A percentile compares a stretch with the other conserved stretches of the same genome.
Evolutionary conservation across 306 rosid species (phyloP).

Genomic region (Fragaria nilgerrensis): DNA sequence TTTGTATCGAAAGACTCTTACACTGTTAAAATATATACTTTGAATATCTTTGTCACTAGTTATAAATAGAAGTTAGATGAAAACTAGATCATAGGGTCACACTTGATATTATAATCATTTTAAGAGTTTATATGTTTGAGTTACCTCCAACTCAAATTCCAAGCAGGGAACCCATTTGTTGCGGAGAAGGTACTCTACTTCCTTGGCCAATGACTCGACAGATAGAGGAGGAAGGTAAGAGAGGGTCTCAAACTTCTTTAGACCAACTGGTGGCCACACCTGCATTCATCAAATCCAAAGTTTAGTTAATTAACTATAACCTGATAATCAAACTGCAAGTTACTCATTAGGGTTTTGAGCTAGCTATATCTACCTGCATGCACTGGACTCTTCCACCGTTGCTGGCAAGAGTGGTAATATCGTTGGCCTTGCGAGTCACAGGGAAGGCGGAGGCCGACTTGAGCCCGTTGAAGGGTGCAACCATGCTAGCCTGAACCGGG

Average conservation of each 20-base stretch:
- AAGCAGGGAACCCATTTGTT: slow-evolving; percentile 71
- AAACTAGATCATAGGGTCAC: background rate
- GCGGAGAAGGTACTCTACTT: slow-evolving; percentile 59
- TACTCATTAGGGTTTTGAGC: background rate
- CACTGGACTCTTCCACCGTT: slow-evolving; percentile 75
- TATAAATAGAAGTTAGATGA: background rate
- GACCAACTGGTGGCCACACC: slow-evolving; percentile 79
- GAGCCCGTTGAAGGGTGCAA: slow-evolving; percentile 68
- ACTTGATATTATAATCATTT: background rate
- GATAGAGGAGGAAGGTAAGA: slow-evolving; percentile 66
- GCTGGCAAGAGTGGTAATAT: slow-evolving; percentile 62
- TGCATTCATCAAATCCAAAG: slow-evolving; percentile 13
- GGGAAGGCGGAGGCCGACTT: slow-evolving; percentile 59
- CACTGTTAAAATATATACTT: background rate
- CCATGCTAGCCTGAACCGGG: slow-evolving; percentile 55
- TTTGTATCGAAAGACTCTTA: background rate
- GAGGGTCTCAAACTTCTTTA: slow-evolving; percentile 80
- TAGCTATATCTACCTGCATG: slow-evolving; percentile 45
- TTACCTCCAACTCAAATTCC: slow-evolving; percentile 60
- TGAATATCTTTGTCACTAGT: background rate
- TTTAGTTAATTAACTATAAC: background rate
- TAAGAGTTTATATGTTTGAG: background rate
- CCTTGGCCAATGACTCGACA: background rate
- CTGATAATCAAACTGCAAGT: background rate
- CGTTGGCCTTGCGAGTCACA: slow-evolving; percentile 54